Conservation (phyloP, 768 basidiomycete species). For the Daedalea quercina region DNA sequence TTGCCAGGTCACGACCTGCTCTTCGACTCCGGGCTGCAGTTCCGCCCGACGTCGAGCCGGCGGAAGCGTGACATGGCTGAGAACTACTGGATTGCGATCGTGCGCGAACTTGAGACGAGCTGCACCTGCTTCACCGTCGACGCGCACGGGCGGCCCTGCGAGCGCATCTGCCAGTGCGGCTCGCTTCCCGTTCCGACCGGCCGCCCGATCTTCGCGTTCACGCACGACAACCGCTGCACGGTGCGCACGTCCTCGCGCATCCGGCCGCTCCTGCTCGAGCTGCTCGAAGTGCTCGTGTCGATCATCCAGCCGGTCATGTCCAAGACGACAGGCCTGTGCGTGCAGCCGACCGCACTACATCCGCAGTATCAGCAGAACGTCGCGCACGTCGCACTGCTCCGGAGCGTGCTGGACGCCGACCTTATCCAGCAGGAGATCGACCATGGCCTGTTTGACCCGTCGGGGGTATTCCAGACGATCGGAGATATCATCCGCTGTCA, state of each 20-base stretch:
- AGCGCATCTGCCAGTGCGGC: slow-evolving; percentile 38
- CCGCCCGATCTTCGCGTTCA: slow-evolving; percentile 39
- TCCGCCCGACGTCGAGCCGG: slow-evolving; percentile 68
- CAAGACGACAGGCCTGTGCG: slow-evolving; percentile 39
- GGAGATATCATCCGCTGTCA: slow-evolving; percentile 82
- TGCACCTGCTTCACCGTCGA: slow-evolving; percentile 85
- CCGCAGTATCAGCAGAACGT: slow-evolving; percentile 56
- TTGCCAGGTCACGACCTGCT: slow-evolving; percentile 77
- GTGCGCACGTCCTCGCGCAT: slow-evolving; percentile 70
- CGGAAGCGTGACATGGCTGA: slow-evolving; percentile 69
- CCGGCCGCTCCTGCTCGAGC: slow-evolving; percentile 60
- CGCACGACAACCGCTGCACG: slow-evolving; percentile 38
- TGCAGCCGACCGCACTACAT: slow-evolving; percentile 51
- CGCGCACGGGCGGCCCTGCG: slow-evolving; percentile 38
- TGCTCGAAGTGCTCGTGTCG: slow-evolving; percentile 73
- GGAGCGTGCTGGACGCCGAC: slow-evolving; percentile 73
- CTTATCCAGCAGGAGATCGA: slow-evolving; percentile 79
- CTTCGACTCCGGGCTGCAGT: slow-evolving; percentile 81
- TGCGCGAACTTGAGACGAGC: slow-evolving; percentile 68
- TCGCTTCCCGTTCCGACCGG: slow-evolving; percentile 18
- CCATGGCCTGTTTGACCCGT: slow-evolving; percentile 72
- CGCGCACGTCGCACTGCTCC: slow-evolving; percentile 60
- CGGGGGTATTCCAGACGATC: slow-evolving; percentile 70
- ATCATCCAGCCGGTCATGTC: slow-evolving; percentile 62
- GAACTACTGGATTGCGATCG: slow-evolving; percentile 80